These are phyloP conservation scores for Chrysanthemum seticuspe DNA, from an alignment of 129 eudicot genomes.

Conservation along the genomic window DNA sequence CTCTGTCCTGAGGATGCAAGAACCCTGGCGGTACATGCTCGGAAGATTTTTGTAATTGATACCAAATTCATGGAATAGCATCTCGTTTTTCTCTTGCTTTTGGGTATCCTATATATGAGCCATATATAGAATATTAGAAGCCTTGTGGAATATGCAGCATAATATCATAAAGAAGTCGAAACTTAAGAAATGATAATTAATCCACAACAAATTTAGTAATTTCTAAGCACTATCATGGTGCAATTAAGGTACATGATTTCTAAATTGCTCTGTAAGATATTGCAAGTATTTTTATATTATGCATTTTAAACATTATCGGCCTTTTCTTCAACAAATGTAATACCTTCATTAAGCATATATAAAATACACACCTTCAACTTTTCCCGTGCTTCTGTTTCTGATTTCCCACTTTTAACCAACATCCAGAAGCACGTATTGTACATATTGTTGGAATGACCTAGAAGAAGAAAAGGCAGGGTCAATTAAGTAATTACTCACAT, in stretches of 20 bases:
- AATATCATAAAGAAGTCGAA: not conserved
- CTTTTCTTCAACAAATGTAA: not conserved
- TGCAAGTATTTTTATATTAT: no score
- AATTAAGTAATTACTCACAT: not conserved
- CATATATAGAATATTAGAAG: conserved; percentile 5
- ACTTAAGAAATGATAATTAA: no score
- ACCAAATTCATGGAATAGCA: conserved; percentile 49
- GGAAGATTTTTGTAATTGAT: conserved; percentile 67
- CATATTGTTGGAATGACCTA: conserved; percentile 70
- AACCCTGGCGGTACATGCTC: conserved; percentile 75
- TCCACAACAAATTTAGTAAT: no score
- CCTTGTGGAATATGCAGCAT: not conserved
- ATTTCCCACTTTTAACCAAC: conserved; percentile 58
- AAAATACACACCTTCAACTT: conserved; percentile 54
- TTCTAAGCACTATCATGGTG: no score
- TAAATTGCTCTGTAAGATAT: no score
- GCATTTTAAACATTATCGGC: conserved; percentile 1
- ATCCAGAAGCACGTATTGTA: conserved; percentile 73
- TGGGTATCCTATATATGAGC: conserved; percentile 67
- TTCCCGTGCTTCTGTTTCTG: conserved; percentile 63
- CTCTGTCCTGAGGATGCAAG: conserved; percentile 67
- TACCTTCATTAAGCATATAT: conserved; percentile 1
- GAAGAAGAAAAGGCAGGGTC: conserved; percentile 15
- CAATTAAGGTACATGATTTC: no score
- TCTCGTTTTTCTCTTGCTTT: conserved; percentile 69